Evolutionary conservation across 176 grass and related monocot species (phyloP), one percentile per base, ranked within the genome.

Genomic region (Bothriochloa decipiens): DNA sequence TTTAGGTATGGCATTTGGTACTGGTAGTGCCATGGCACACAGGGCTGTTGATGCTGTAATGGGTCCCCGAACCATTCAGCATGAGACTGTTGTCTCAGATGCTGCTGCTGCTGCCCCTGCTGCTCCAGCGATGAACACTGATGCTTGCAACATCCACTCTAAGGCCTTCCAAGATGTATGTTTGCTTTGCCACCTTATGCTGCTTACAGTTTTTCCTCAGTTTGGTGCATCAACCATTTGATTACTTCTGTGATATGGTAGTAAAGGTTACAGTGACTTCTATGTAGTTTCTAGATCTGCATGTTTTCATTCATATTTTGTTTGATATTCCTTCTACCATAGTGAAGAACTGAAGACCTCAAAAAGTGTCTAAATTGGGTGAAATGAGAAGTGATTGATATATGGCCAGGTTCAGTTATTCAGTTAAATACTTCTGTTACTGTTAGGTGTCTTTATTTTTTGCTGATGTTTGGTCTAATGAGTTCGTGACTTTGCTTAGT

Each of bases 141-240:
- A 97, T 57, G 64, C 90, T 22, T 97, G 95, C 7, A 68, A 16
- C 79, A 89, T 84, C 78, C 88, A 94, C 60, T 76, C 81, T 0
- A 94, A 88, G 86, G 92, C 95, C 45, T 94, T 97, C 53, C 95
- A 93, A 89, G 95, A 94, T 20, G 95, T 97, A 92, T 72, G 88
- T 41, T 52, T 6, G 0, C 17, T 10, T 5, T 4, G 0, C 7
- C n/a, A 60, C 41, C 17, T 16, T 32, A 14, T 76, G 60, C 64
- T 71, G 5, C 32, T 6, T 22, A 35, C 33, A 40, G 3, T 29
- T 57, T 23, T 58, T 1, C 2, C 2, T 74, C 10, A 55, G 4
- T 70, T 10, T 41, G 3, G 18, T 69, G 8, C 49, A 61, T 77
- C 23, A 4, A 75, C 2, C 9, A 7, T 32, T 35, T 6, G 12